phyloP scores from a whole-genome alignment of 805 yeast species.

The Scheffersomyces ergatensis region DNA sequence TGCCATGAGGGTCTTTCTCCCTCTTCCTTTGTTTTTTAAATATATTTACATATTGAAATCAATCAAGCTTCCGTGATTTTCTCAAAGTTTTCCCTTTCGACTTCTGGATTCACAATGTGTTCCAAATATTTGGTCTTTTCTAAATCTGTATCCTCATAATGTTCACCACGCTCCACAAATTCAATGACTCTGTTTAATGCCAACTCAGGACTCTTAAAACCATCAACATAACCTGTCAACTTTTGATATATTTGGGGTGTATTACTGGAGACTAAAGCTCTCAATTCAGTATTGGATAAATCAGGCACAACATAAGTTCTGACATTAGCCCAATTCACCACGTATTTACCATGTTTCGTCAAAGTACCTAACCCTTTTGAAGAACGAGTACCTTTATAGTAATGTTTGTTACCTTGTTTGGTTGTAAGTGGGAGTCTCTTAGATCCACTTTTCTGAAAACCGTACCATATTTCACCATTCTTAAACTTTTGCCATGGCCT shows the following conservation, averaged over 20 bases:
- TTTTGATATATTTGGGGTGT: constrained; percentile 68
- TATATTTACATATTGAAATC: background rate
- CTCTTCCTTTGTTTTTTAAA: background rate
- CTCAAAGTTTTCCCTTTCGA: constrained; percentile 9
- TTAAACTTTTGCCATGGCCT: constrained; percentile 88
- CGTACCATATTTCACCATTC: constrained; percentile 85
- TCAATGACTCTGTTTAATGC: constrained; percentile 72
- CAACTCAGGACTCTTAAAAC: constrained; percentile 70
- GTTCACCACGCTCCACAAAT: constrained; percentile 72
- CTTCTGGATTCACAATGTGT: constrained; percentile 31
- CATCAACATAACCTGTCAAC: constrained; percentile 67
- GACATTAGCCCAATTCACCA: constrained; percentile 79
- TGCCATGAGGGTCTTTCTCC: no score
- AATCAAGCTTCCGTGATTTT: background rate
- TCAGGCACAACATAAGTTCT: constrained; percentile 87
- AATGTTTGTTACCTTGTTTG: constrained; percentile 91
- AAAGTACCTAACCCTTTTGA: constrained; percentile 87
- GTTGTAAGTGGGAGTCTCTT: constrained; percentile 83
- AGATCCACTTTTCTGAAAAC: constrained; percentile 72
- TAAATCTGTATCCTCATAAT: constrained; percentile 34
- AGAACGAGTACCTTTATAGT: constrained; percentile 95
- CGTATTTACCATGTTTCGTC: constrained; percentile 71
- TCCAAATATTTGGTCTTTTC: constrained; percentile 33
- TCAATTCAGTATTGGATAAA: constrained; percentile 40
- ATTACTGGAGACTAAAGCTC: constrained; percentile 75